phyloP scores from a whole-genome alignment of 1,284 basidiomycete species.

The Moniliella sp. region DNA sequence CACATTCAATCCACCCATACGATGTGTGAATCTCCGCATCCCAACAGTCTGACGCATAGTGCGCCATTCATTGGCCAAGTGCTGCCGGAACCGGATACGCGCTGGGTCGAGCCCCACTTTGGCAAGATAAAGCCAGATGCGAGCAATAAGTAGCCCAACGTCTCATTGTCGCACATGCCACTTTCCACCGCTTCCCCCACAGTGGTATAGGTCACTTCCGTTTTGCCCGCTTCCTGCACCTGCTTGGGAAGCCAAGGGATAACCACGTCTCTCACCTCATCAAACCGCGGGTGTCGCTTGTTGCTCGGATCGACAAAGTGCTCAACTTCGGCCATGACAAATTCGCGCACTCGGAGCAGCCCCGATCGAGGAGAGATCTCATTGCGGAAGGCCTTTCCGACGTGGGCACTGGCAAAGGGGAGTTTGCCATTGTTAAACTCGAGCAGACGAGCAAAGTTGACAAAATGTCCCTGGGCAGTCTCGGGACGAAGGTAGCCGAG shows the following conservation, averaged over 20 bases:
- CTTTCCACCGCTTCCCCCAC: conserved; percentile 68
- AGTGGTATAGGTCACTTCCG: conserved; percentile 47
- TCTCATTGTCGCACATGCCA: conserved; percentile 82
- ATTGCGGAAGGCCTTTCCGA: conserved; percentile 88
- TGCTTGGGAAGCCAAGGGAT: conserved; percentile 62
- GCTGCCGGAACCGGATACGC: conserved; percentile 76
- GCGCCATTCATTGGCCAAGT: conserved; percentile 97
- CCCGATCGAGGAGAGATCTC: conserved; percentile 93
- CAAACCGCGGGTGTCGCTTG: conserved; percentile 72
- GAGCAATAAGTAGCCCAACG: conserved; percentile 89
- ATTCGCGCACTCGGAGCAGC: conserved; percentile 85
- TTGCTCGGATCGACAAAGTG: conserved; percentile 89
- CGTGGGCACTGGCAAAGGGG: conserved; percentile 89
- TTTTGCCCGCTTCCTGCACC: conserved; percentile 57
- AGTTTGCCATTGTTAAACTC: conserved; percentile 94
- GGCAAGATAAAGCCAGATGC: conserved; percentile 68
- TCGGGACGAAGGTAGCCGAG: conserved; percentile 91
- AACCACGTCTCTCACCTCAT: conserved; percentile 53
- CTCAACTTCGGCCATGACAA: conserved; percentile 99
- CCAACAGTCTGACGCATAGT: conserved; percentile 97
- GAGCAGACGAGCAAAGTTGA: conserved; percentile 87
- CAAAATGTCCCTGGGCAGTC: conserved; percentile 95
- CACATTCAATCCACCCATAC: conserved; percentile 97
- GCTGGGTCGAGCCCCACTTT: conserved; percentile 77
- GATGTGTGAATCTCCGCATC: conserved; percentile 90